These are phyloP conservation scores for Stemphylium lycopersici DNA, from an alignment of 2,329 filamentous ascomycete genomes.

Conservation along the genomic window DNA sequence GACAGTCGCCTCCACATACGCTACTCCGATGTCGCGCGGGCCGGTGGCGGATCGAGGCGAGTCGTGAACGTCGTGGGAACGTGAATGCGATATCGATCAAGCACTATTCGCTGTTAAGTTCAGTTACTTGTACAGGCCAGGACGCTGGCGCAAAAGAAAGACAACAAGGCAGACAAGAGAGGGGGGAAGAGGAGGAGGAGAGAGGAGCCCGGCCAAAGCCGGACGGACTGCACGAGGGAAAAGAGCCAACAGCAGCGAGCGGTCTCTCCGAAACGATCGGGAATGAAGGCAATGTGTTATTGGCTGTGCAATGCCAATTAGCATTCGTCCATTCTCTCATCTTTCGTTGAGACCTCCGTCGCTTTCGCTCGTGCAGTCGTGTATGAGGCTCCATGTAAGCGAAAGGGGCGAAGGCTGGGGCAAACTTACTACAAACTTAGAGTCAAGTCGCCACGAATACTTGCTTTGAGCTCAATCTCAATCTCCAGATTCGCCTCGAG, in stretches of 20 bases:
- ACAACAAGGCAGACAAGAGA: not conserved
- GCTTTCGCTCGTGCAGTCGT: conserved; percentile 15
- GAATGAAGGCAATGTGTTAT: conserved; percentile 11
- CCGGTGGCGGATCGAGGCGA: conserved; percentile 4
- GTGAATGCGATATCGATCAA: conserved; percentile 17
- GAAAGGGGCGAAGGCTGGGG: conserved; percentile 8
- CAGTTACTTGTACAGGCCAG: conserved; percentile 21
- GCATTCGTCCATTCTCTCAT: conserved; percentile 9
- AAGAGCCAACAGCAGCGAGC: not conserved
- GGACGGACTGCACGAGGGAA: conserved; percentile 2
- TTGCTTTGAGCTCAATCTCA: conserved; percentile 84
- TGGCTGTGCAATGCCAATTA: conserved; percentile 25
- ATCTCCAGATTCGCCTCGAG: conserved; percentile 81
- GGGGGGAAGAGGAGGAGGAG: not conserved
- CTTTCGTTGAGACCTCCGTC: conserved; percentile 3
- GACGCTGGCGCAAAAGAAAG: conserved; percentile 5
- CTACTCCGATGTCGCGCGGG: conserved; percentile 1
- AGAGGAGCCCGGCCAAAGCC: not conserved
- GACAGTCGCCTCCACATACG: conserved; percentile 1
- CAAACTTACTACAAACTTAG: conserved; percentile 75
- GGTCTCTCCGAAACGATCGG: not conserved
- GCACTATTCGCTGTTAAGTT: conserved; percentile 34
- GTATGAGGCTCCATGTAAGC: conserved; percentile 13
- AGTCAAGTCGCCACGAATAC: conserved; percentile 83
- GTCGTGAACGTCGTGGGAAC: conserved; percentile 9